Conservation (phyloP, 805 yeast genomes). For the Grigorovia humatica region DNA sequence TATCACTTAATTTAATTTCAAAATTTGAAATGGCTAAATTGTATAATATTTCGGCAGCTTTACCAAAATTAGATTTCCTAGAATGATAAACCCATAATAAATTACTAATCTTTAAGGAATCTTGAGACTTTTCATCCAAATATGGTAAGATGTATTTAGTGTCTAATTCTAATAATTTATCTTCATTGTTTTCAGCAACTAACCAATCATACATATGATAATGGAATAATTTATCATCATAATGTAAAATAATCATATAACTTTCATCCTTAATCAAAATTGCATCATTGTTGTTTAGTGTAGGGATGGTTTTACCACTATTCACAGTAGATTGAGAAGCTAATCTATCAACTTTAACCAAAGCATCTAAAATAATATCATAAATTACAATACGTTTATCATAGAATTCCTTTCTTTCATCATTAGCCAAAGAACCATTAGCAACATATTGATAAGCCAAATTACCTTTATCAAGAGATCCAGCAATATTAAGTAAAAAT, state of each 20-base stretch:
- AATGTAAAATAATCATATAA: conserved; percentile 62
- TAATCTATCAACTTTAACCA: conserved; percentile 59
- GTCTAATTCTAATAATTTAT: conserved; percentile 64
- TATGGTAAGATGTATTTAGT: conserved; percentile 75
- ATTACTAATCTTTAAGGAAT: conserved; percentile 65
- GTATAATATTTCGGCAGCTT: conserved; percentile 77
- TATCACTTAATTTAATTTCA: conserved; percentile 51
- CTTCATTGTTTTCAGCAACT: conserved; percentile 64
- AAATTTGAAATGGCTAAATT: conserved; percentile 67
- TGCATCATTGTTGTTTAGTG: conserved; percentile 21
- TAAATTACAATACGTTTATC: conserved; percentile 51
- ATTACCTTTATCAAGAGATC: conserved; percentile 52
- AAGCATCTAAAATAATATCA: conserved; percentile 61
- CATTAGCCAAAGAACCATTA: conserved; percentile 41
- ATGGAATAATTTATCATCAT: conserved; percentile 79
- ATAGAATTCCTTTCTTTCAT: conserved; percentile 41
- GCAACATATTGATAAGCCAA: conserved; percentile 46
- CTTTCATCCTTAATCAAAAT: conserved; percentile 54
- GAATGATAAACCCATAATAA: conserved; percentile 85
- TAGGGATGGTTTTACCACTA: not conserved
- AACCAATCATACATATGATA: conserved; percentile 91
- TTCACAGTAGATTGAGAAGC: conserved; percentile 33
- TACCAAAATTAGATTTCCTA: conserved; percentile 62
- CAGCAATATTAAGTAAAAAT: conserved; percentile 67
- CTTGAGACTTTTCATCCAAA: conserved; percentile 53